Evolutionary conservation across 768 basidiomycete genomes (phyloP), one percentile per base, ranked within the genome.

Genomic region (Hebeloma cylindrosporum): DNA sequence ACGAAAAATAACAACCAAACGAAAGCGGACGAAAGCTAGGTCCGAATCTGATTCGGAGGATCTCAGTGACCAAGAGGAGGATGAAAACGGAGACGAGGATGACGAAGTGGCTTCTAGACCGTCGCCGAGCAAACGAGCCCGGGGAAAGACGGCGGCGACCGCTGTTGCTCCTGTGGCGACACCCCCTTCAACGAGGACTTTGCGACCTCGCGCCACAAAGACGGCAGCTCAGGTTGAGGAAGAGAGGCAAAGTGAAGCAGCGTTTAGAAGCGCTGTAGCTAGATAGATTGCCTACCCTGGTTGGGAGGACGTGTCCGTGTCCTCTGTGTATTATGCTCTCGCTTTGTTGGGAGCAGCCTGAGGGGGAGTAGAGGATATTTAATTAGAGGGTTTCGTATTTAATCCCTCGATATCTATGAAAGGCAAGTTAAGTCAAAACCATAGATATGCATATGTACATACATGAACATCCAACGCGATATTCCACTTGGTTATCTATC

Each of bases 171-270:
- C 66, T 50, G 50, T 42, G 37, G 39, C 50, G 14, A 36, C 53
- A 3, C 37, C 58, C 39, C 27, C 42, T 14, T 37, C 56, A 28
- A 71, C 70, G 33, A 73, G 84, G 33, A 77, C 75, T 18, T 69
- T 88, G 51, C 75, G 87, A 20, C 75, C 83, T 34, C 77, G 86
- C 25, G 59, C 58, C 20, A 62, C 70, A 47, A 88, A 84, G 66
- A 77, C 69, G 39, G 63, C 69, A 37, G 70, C 71, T 33, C 67
- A 75, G 55, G 44, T 74, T 26, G 62, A 72, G 56, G 70, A 73
- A 59, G 80, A 81, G 56, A 61, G 58, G 50, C 72, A 73, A 50
- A 59, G 60, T 57, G 82, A 83, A 63, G 67, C 67, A 27, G 78
- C 75, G 14, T 79, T 67, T 53, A 62, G 68, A 56, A 62, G 59